phyloP scores from a whole-genome alignment of 176 grass and related monocot species.

The Phoenix roebelenii region DNA sequence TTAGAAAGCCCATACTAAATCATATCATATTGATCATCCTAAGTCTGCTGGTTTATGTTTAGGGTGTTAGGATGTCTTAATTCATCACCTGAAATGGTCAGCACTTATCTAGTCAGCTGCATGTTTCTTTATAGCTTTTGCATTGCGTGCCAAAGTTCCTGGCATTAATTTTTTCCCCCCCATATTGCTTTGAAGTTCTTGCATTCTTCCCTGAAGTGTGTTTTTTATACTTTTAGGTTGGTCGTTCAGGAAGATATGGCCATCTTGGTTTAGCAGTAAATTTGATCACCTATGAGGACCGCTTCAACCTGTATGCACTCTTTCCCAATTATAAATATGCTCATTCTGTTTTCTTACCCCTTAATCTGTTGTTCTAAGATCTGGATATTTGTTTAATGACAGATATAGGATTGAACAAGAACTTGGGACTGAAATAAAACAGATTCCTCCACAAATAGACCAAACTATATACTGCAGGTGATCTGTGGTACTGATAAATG shows the following conservation, averaged over 20 bases:
- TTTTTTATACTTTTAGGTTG: constrained; percentile 47
- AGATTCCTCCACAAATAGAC: constrained; percentile 86
- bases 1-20: no score
- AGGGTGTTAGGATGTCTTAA: no score
- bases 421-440: constrained; percentile 92
- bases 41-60: no score
- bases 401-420: constrained; percentile 88
- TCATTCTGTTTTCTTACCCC: constrained; percentile 4
- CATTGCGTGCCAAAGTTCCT: no score
- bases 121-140: no score
- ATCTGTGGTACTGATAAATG: constrained; percentile 11
- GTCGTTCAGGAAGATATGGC: constrained; percentile 84
- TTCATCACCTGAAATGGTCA: no score
- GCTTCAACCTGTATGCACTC: constrained; percentile 75
- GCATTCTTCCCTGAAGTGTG: constrained; percentile 3
- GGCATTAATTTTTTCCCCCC: no score
- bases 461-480: constrained; percentile 70
- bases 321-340: background rate
- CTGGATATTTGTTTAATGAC: background rate
- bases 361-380: constrained; percentile 4
- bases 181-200: no score
- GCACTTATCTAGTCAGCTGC: no score
- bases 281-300: constrained; percentile 91
- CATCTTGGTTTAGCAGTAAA: constrained; percentile 85
- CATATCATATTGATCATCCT: no score